Percentiles rank a stretch among this genome's conserved stretches.
These are phyloP conservation scores for Gamarada debralockiae DNA, from an alignment of 495 filamentous ascomycete species.

Conservation along the genomic window DNA sequence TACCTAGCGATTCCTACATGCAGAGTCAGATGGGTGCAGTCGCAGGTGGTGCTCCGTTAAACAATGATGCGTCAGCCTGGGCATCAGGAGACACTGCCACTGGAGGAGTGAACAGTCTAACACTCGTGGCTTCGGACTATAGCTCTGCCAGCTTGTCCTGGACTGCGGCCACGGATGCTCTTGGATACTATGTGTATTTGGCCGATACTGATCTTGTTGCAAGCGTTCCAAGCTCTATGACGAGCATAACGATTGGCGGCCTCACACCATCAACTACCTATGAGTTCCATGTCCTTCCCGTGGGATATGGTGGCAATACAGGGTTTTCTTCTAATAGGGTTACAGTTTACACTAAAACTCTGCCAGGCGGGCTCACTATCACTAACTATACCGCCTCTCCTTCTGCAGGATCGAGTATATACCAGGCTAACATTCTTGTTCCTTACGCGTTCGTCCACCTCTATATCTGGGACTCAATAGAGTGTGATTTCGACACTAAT, in stretches of 20 bases:
- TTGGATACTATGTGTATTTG: background rate
- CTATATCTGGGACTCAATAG: background rate
- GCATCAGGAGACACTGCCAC: background rate
- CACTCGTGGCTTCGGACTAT: background rate
- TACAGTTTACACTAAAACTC: background rate
- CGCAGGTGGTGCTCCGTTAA: background rate
- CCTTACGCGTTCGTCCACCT: slow-evolving; percentile 7
- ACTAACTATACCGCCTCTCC: background rate
- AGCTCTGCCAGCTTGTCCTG: background rate
- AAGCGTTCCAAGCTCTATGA: background rate
- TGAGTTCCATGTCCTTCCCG: background rate
- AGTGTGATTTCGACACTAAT: background rate
- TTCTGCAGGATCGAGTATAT: background rate
- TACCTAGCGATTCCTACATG: slow-evolving; percentile 3
- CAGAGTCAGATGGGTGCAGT: background rate
- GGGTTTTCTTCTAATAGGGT: background rate
- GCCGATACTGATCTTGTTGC: background rate
- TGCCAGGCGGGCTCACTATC: background rate
- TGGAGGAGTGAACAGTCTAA: background rate
- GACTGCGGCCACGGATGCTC: background rate
- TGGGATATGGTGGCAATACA: background rate
- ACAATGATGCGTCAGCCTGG: background rate
- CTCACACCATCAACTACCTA: background rate
- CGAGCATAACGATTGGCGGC: background rate
- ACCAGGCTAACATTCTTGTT: slow-evolving; percentile 3